Base-by-base conservation (phyloP, 2,329 filamentous ascomycete genomes). In the Scytalidium lignicola region DNA sequence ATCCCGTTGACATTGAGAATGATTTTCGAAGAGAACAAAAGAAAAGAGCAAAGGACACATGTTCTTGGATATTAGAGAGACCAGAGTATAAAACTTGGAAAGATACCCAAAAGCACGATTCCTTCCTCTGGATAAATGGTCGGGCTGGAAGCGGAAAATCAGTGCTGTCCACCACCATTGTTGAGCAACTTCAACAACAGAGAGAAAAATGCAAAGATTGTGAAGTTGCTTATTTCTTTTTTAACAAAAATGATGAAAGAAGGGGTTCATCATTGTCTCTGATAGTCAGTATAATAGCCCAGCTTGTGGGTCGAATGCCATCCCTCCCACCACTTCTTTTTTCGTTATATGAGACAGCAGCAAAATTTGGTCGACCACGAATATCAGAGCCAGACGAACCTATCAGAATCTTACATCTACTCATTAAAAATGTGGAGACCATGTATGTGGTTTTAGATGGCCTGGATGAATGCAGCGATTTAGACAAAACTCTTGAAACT, bases 111-210 rank as follows among this genome's bases (percentile, higher is more conserved):
- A 37, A 37, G 8, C 23, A 44, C n/a, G 29, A 44, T 19, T 44
- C 43, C 17, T 26, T 44, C 20, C 26, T 44, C 6, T 44, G 43
- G 43, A 44, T 44, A 19, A 44, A 44, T 20, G 43, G 43, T 13
- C 23, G 43, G 2, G 21, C 43, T 28, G 43, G 43, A 32, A 19
- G 43, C 20, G 43, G 43, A 18, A 44, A 44, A 19, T 44, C 43
- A 32, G 43, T 44, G 12, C 32, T 37, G 15, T 37, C 32, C 15
- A 29, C 43, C 18, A 17, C 21, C 20, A 32, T 44, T 18, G 28
- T 44, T 21, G 43, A 44, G 9, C 12, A 44, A 18, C 43, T 44
- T 19, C 43, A 44, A n/a, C 26, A 29, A 29, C 43, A 17, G 32
- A 37, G 32, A 37, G 32, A 37, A 17, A 17, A 8, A 37, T 15